phyloP scores from a whole-genome alignment of 352 stramenopile genomes.

The Poterioochromonas sp. region DNA sequence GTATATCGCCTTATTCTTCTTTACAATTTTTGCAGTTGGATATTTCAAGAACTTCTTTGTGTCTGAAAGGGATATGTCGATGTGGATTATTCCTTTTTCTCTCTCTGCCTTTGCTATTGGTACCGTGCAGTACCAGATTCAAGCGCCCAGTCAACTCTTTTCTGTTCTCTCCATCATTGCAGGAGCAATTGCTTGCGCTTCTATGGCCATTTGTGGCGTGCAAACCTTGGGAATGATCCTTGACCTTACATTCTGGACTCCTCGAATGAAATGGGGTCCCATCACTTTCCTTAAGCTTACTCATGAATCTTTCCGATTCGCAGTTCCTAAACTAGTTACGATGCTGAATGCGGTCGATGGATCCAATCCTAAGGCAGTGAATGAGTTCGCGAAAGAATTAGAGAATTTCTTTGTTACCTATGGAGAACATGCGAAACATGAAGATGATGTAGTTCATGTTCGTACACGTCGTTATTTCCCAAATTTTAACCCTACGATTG shows the following conservation, averaged over 20 bases:
- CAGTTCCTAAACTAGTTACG: background rate
- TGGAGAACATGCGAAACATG: slow-evolving; percentile 1
- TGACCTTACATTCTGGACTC: background rate
- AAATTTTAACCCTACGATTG: background rate
- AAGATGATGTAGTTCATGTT: background rate
- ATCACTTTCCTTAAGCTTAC: slow-evolving; percentile 21
- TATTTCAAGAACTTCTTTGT: background rate
- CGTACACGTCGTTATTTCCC: background rate
- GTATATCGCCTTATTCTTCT: slow-evolving; percentile 4
- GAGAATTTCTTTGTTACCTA: background rate
- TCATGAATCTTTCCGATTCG: slow-evolving; percentile 9
- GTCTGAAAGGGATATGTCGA: background rate
- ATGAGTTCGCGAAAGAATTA: background rate
- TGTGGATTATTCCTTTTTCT: slow-evolving; percentile 22
- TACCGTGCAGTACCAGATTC: background rate
- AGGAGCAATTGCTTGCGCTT: background rate
- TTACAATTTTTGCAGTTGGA: background rate
- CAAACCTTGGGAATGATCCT: background rate
- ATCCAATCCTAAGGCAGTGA: background rate
- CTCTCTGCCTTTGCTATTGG: background rate
- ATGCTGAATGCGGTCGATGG: background rate
- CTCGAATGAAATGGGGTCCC: slow-evolving; percentile 17
- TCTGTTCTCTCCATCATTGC: background rate
- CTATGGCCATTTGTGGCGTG: background rate
- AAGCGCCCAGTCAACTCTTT: background rate